Conservation (phyloP, 1,284 basidiomycete species). For the Leucoagaricus sp. region DNA sequence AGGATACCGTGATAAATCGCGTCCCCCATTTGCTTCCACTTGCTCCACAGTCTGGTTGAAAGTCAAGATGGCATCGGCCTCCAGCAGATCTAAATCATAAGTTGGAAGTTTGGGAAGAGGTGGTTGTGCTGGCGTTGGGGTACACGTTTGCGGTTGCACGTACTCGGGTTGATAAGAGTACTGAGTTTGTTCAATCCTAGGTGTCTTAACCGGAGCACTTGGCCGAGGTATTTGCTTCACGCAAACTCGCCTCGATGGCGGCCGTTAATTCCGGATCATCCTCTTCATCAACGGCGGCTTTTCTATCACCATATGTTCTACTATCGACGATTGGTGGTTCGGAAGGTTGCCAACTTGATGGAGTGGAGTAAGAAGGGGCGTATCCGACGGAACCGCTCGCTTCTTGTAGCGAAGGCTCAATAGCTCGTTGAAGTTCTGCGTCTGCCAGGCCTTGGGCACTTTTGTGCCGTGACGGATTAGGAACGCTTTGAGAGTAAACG, state of each 20-base stretch:
- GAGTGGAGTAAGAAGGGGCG: constrained; percentile 58
- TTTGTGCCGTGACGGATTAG: constrained; percentile 45
- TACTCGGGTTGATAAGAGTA: constrained; percentile 44
- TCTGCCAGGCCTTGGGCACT: constrained; percentile 73
- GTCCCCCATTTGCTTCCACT: constrained; percentile 75
- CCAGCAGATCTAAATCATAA: constrained; percentile 79
- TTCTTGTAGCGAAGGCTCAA: constrained; percentile 88
- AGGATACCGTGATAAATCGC: constrained; percentile 78
- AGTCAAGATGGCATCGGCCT: constrained; percentile 83
- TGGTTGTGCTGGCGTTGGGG: constrained; percentile 41
- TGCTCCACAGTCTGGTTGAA: constrained; percentile 90
- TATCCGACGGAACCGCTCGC: constrained; percentile 69
- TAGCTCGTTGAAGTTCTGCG: constrained; percentile 91
- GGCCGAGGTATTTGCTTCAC: constrained; percentile 81
- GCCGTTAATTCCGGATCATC: constrained; percentile 93
- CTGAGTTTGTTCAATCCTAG: constrained; percentile 43
- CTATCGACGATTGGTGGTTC: constrained; percentile 76
- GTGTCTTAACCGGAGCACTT: constrained; percentile 72
- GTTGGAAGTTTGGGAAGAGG: constrained; percentile 57
- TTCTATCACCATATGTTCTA: constrained; percentile 33
- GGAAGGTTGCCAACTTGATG: constrained; percentile 56
- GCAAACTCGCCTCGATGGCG: constrained; percentile 94
- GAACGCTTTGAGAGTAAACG: constrained; percentile 52
- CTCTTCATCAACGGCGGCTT: constrained; percentile 66
- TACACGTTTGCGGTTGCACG: constrained; percentile 26